Conservation (phyloP, 2,329 filamentous ascomycete species). For the Cephalotrichum gorgonifer region DNA sequence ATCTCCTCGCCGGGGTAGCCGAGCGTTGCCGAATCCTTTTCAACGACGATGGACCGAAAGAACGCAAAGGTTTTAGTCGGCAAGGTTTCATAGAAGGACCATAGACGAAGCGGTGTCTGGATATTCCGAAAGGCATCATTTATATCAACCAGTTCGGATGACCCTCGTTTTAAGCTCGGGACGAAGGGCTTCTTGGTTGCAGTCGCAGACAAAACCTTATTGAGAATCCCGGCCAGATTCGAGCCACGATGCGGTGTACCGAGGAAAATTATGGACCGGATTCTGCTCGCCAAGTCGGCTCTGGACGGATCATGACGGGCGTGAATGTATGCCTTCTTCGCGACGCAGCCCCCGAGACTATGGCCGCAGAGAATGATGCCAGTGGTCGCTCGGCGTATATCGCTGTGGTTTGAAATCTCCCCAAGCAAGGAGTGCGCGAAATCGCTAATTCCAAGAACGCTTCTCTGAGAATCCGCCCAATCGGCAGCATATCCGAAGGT, state of each 20-base stretch:
- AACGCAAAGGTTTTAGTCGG: not conserved
- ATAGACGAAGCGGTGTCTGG: not conserved
- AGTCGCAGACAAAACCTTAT: constrained; percentile 19
- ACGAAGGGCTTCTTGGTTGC: not conserved
- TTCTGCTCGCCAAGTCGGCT: constrained; percentile 15
- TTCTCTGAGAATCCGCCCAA: constrained; percentile 12
- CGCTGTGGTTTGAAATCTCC: not conserved
- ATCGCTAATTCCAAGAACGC: constrained; percentile 9
- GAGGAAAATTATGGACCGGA: constrained; percentile 26
- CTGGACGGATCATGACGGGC: constrained; percentile 19
- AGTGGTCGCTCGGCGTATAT: constrained; percentile 7
- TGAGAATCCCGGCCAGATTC: constrained; percentile 22
- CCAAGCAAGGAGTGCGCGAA: not conserved
- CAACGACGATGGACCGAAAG: not conserved
- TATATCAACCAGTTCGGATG: not conserved
- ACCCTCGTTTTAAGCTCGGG: not conserved
- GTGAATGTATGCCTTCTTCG: constrained; percentile 24
- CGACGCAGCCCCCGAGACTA: constrained; percentile 33
- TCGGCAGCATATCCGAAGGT: constrained; percentile 25
- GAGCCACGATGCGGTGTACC: constrained; percentile 30
- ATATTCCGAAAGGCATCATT: not conserved
- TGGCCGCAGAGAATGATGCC: constrained; percentile 32
- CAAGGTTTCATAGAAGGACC: not conserved
- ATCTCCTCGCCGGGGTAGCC: not conserved
- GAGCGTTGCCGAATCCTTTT: not conserved